Evolutionary conservation across 2,329 filamentous ascomycete species (phyloP).

Genomic region (Trichoderma lentiforme): DNA sequence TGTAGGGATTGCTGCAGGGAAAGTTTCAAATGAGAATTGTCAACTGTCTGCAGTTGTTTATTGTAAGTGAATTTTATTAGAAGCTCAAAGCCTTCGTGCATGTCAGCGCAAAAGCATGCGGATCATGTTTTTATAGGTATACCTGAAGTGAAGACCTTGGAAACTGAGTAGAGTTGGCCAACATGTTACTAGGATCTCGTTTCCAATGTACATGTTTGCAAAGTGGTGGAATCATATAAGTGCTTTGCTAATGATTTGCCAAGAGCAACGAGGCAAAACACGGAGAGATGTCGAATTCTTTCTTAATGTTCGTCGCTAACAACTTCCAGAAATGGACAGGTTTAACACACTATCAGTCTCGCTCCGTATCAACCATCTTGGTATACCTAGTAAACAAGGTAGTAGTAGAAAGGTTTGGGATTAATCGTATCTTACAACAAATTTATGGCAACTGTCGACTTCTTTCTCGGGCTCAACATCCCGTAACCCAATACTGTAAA

Average conservation of each 20-base stretch:
- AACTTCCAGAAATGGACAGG: no score
- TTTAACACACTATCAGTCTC: accelerated
- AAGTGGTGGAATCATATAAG: no score
- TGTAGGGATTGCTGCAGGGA: background rate
- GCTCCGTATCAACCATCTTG: background rate
- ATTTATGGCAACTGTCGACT: background rate
- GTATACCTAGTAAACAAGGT: background rate
- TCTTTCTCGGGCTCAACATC: background rate
- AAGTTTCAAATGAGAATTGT: background rate
- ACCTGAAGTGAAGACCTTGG: no score
- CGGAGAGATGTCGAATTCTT: no score
- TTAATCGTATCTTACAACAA: background rate
- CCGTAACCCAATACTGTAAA: background rate
- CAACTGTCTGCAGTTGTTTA: background rate
- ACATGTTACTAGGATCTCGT: no score
- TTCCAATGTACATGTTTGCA: no score
- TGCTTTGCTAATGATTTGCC: no score
- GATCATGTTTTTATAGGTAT: no score
- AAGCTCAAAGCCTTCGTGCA: background rate
- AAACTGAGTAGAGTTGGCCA: no score
- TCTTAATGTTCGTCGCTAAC: no score
- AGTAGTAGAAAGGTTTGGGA: background rate
- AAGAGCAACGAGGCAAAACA: no score
- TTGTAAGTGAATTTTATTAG: background rate
- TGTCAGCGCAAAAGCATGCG: background rate